Conservation (phyloP, 108 stramenopile genomes). For the Cyclotella sp. region DNA sequence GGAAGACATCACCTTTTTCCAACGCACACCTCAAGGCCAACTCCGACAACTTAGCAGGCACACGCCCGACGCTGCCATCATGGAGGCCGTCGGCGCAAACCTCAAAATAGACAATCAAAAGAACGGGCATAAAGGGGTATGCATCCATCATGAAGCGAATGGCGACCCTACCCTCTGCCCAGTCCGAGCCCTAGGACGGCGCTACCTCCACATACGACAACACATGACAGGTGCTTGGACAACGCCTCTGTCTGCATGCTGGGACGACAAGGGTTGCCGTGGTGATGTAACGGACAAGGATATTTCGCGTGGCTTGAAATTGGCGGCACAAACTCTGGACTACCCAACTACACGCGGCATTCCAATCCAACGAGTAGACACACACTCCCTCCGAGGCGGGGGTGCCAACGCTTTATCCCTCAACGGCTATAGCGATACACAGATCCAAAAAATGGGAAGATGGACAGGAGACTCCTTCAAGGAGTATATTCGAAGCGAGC, state of each 20-base stretch:
- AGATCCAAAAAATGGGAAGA: too few relatives aligned
- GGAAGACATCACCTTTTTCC: too few relatives aligned
- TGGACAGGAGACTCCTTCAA: too few relatives aligned
- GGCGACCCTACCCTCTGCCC: too few relatives aligned
- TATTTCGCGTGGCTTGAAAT: background rate
- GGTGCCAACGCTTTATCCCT: slow-evolving; percentile 24
- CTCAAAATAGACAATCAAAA: slow-evolving; percentile 16
- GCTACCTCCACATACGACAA: background rate
- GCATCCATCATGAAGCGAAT: background rate
- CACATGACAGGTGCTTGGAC: background rate
- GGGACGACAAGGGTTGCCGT: background rate
- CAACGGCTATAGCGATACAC: too few relatives aligned
- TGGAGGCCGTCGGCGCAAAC: too few relatives aligned
- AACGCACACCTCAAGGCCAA: background rate
- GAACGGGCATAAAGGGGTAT: too few relatives aligned
- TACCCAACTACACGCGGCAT: slow-evolving; percentile 7
- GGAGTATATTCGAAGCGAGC: too few relatives aligned
- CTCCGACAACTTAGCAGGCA: background rate
- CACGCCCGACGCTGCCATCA: background rate
- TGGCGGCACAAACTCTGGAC: slow-evolving; percentile 5
- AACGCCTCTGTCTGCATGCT: slow-evolving; percentile 4
- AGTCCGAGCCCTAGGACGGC: too few relatives aligned
- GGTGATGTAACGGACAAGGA: slow-evolving; percentile 9
- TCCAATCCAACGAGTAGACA: slow-evolving; percentile 1
- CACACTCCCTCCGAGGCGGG: slow-evolving; percentile 14